Evolutionary conservation across 345 rosid species (phyloP).

Genomic region (Melastoma malabathricum): DNA sequence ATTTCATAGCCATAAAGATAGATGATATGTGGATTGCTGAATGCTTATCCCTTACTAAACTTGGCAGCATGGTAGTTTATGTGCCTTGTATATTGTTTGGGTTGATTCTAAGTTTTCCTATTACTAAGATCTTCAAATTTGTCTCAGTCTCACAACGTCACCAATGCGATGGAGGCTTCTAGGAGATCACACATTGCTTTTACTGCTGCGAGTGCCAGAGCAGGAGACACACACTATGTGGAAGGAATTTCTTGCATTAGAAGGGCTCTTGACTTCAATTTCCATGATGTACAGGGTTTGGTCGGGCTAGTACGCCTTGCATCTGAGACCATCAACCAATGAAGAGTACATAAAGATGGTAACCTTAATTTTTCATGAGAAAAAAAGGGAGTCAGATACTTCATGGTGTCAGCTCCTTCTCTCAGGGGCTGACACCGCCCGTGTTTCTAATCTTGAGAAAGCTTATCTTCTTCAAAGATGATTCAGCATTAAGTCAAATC

Average conservation of each 20-base stretch:
- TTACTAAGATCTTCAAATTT: constrained; percentile 5
- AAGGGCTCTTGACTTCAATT: constrained; percentile 85
- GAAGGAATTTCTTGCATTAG: constrained; percentile 56
- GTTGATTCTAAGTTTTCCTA: not conserved
- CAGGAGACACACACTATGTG: constrained; percentile 36
- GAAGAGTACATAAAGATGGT: constrained; percentile 5
- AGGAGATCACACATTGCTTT: constrained; percentile 65
- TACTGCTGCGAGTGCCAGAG: constrained; percentile 37
- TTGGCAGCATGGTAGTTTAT: not conserved
- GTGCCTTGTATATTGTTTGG: not conserved
- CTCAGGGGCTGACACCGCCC: too few species aligned
- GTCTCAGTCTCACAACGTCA: constrained; percentile 66
- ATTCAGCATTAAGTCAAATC: not conserved
- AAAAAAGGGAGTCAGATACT: too few species aligned
- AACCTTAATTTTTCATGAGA: too few species aligned
- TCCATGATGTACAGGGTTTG: constrained; percentile 80
- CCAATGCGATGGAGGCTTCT: constrained; percentile 92
- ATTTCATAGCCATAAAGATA: too few species aligned
- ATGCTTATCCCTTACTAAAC: not conserved
- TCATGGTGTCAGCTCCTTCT: too few species aligned
- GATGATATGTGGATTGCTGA: not conserved
- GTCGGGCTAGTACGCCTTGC: constrained; percentile 74
- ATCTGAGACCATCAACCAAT: constrained; percentile 58
- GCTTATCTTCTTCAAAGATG: not conserved
- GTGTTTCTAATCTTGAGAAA: not conserved